These are phyloP conservation scores for Pseudonitzschia pungens DNA, from an alignment of 108 stramenopile species.

Conservation along the genomic window DNA sequence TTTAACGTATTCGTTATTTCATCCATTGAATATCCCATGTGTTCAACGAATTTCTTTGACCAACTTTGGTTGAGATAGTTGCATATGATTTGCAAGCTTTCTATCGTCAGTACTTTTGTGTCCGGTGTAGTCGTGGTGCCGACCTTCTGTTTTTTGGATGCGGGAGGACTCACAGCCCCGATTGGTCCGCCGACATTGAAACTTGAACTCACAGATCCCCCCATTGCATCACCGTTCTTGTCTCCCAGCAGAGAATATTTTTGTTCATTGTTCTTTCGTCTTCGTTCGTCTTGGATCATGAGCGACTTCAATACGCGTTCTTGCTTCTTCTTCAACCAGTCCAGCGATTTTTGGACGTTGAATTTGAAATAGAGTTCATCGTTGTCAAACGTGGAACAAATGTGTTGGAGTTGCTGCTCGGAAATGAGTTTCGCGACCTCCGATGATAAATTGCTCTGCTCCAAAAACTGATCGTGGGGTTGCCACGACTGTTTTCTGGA, in stretches of 20 bases:
- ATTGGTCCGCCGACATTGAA: conserved; percentile 22
- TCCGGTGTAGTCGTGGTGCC: neutral
- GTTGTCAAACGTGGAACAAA: conserved; percentile 41
- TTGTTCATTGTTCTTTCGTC: conserved; percentile 9
- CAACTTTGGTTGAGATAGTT: conserved; percentile 56
- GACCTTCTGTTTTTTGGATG: conserved; percentile 16
- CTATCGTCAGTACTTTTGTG: conserved; percentile 8
- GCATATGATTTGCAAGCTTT: conserved; percentile 60
- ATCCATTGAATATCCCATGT: conserved; percentile 15
- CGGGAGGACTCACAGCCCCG: neutral
- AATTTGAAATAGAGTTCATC: conserved; percentile 59
- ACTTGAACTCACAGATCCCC: conserved; percentile 29
- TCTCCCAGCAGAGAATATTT: neutral
- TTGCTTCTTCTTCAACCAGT: conserved; percentile 61
- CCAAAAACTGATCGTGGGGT: conserved; percentile 62
- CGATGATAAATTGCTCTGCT: conserved; percentile 31
- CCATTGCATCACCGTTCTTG: neutral
- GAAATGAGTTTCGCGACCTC: conserved; percentile 33
- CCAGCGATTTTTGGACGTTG: conserved; percentile 35
- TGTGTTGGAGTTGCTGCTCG: conserved; percentile 50
- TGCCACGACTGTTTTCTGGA: conserved; percentile 41
- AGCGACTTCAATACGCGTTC: conserved; percentile 38
- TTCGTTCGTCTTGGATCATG: conserved; percentile 19
- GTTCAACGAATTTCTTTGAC: conserved; percentile 42
- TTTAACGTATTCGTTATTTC: neutral